Conservation (phyloP, 2,329 filamentous ascomycete genomes). For the Aspergillus phoenicis region DNA sequence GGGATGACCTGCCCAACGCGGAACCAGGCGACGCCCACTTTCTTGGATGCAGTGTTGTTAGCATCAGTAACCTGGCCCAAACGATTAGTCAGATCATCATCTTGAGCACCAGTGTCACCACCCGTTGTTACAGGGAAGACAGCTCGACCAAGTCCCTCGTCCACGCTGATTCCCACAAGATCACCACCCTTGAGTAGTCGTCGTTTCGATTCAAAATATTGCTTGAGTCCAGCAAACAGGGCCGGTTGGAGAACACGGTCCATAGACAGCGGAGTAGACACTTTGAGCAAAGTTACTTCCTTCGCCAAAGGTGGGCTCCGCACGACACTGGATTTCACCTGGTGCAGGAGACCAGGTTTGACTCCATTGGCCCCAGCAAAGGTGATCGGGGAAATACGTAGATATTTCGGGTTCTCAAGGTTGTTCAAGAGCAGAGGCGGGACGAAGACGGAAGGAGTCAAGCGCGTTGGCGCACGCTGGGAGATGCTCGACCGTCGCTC, state of each 20-base stretch:
- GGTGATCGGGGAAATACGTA: constrained; percentile 70
- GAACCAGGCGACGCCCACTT: constrained; percentile 81
- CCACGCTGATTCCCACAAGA: constrained; percentile 83
- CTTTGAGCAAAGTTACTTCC: constrained; percentile 84
- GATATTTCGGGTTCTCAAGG: constrained; percentile 73
- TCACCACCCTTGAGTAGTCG: constrained; percentile 85
- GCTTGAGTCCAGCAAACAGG: constrained; percentile 82
- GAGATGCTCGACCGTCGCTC: constrained; percentile 59
- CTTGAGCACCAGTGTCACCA: constrained; percentile 61
- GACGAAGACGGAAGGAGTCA: constrained; percentile 69
- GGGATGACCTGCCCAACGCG: constrained; percentile 73
- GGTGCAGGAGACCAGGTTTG: constrained; percentile 61
- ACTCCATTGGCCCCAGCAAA: constrained; percentile 45
- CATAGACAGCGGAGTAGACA: constrained; percentile 84
- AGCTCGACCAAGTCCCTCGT: constrained; percentile 78
- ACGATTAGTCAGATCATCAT: constrained; percentile 67
- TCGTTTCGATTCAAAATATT: constrained; percentile 80
- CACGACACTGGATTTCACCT: constrained; percentile 46
- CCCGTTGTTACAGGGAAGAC: constrained; percentile 69
- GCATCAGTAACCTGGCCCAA: constrained; percentile 37
- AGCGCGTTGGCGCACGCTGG: constrained; percentile 46
- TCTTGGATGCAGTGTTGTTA: constrained; percentile 44
- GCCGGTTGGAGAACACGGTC: constrained; percentile 84
- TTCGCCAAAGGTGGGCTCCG: constrained; percentile 63
- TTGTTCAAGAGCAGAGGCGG: constrained; percentile 89